Percentiles rank a stretch among this genome's conserved stretches.
phyloP scores from a whole-genome alignment of 495 filamentous ascomycete genomes.

The Neurospora pannonica region DNA sequence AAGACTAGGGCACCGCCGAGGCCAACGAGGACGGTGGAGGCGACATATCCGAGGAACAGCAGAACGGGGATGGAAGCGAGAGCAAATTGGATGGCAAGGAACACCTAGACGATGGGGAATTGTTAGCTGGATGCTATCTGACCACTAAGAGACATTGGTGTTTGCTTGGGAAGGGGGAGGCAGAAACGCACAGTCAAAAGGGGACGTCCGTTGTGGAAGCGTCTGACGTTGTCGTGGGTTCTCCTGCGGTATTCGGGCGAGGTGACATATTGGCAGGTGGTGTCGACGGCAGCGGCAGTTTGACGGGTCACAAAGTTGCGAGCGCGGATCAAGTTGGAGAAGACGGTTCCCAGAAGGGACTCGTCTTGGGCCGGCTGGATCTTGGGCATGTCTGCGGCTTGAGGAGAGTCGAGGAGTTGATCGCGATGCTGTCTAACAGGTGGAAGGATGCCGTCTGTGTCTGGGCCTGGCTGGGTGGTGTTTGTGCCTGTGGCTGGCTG shows the following conservation, averaged over 20 bases:
- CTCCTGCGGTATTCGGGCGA: neutral
- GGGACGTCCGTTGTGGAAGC: neutral
- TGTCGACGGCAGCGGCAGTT: neutral
- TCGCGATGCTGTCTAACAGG: no score
- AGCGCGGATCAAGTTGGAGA: neutral
- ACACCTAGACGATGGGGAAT: neutral
- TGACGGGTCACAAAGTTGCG: neutral
- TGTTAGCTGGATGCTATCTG: neutral
- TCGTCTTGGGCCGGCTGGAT: neutral
- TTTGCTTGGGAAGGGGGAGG: neutral
- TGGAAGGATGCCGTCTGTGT: no score
- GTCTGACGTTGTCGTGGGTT: neutral
- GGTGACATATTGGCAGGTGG: neutral
- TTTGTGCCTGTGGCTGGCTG: no score
- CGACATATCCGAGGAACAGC: slow-evolving; percentile 51
- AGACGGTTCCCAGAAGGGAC: neutral
- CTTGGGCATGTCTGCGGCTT: neutral
- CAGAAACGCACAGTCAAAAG: neutral
- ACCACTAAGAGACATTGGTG: neutral
- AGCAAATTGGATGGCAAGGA: neutral
- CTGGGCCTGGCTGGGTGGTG: no score
- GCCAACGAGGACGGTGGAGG: slow-evolving; percentile 45
- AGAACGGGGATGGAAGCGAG: slow-evolving; percentile 39
- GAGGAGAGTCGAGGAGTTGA: neutral
- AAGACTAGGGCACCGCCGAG: slow-evolving; percentile 48